These are phyloP conservation scores for Botrytis cinerea DNA, from an alignment of 2,329 filamentous ascomycete genomes.

Conservation along the genomic window DNA sequence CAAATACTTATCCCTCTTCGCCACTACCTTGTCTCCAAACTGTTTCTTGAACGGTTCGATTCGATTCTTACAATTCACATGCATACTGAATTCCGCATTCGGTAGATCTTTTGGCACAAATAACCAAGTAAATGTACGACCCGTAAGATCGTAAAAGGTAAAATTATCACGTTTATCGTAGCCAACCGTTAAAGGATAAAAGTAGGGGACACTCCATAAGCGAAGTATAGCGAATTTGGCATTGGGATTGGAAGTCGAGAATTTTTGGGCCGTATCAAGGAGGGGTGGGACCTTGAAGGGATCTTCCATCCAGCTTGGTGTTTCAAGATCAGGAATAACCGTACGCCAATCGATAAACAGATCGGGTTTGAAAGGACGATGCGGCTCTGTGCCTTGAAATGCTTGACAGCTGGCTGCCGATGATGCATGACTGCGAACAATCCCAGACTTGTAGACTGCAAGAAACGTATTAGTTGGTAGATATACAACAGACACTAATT, in stretches of 20 bases:
- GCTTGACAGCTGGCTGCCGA: slow-evolving; percentile 42
- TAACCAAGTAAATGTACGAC: slow-evolving; percentile 50
- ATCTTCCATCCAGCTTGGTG: slow-evolving; percentile 41
- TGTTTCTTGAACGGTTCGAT: slow-evolving; percentile 33
- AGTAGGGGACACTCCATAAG: slow-evolving; percentile 51
- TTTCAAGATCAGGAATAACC: slow-evolving; percentile 31
- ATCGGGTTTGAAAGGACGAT: slow-evolving; percentile 43
- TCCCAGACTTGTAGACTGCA: slow-evolving; percentile 50
- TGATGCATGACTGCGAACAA: slow-evolving; percentile 44
- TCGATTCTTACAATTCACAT: slow-evolving; percentile 42
- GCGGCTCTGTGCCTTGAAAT: slow-evolving; percentile 44
- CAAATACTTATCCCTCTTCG: slow-evolving; percentile 48
- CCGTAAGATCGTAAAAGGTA: slow-evolving; percentile 47
- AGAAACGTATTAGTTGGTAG: not conserved
- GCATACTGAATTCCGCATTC: slow-evolving; percentile 47
- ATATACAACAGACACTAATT: not conserved
- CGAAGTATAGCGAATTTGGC: slow-evolving; percentile 49
- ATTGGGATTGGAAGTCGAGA: slow-evolving; percentile 33
- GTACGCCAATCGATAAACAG: slow-evolving; percentile 49
- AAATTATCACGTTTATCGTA: slow-evolving; percentile 42
- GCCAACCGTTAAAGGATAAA: slow-evolving; percentile 52
- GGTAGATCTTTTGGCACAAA: slow-evolving; percentile 52
- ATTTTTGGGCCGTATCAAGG: slow-evolving; percentile 40
- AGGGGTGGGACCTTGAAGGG: slow-evolving; percentile 43
- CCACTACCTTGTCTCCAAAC: slow-evolving; percentile 44